Conservation (phyloP, 139 green algal genomes). For the Coelastrella sp. region DNA sequence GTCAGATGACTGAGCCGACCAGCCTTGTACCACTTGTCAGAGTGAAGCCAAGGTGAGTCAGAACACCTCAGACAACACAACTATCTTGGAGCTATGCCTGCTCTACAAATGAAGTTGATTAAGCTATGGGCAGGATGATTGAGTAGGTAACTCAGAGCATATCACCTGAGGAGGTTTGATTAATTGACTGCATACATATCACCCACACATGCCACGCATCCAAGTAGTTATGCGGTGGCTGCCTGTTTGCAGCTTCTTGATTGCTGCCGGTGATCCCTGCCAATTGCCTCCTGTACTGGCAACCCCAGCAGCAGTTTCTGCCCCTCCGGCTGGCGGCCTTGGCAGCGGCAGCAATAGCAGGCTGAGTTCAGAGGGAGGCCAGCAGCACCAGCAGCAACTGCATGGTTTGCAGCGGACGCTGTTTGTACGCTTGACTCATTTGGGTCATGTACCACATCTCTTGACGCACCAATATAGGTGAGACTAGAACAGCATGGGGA, state of each 20-base stretch:
- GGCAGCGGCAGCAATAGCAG: conserved; percentile 18
- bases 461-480: conserved; percentile 83
- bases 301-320: conserved; percentile 62
- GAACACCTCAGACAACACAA: too few species aligned
- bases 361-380: not conserved
- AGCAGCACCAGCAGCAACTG: not conserved
- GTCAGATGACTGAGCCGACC: conserved; percentile 89
- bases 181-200: not conserved
- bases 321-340: not conserved
- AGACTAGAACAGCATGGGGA: not conserved
- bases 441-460: conserved; percentile 74
- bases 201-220: not conserved
- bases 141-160: too few species aligned
- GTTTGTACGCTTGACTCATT: conserved; percentile 80
- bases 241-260: conserved; percentile 69
- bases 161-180: not conserved
- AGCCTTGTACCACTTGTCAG: conserved; percentile 55
- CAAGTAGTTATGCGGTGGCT: not conserved
- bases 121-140: too few species aligned
- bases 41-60: conserved; percentile 13
- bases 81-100: too few species aligned
- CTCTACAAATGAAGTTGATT: too few species aligned
- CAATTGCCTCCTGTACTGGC: conserved; percentile 58
- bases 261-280: conserved; percentile 86
- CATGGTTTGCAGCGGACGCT: conserved; percentile 78